Percentiles rank a stretch among this genome's conserved stretches.
Conservation (phyloP, 306 rosid species). For the Castanopsis chinensis region DNA sequence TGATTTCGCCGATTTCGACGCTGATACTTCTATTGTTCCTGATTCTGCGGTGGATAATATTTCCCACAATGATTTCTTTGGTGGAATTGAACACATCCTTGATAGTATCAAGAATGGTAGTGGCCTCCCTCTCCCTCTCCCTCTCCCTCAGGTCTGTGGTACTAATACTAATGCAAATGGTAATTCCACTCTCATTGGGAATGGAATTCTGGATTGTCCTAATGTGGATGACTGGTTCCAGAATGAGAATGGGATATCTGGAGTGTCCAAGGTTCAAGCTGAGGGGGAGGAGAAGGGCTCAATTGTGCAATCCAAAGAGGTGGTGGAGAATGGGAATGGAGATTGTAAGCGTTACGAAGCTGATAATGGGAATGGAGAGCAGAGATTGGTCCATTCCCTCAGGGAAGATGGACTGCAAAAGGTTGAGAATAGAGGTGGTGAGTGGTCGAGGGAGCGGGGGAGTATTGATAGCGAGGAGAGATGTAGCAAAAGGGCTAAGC, state of each 20-base stretch:
- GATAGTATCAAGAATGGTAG: slow-evolving; percentile 78
- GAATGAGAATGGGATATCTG: slow-evolving; percentile 18
- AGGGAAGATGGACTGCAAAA: slow-evolving; percentile 34
- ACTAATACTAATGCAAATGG: not conserved
- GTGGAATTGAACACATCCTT: slow-evolving; percentile 81
- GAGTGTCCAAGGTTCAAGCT: slow-evolving; percentile 13
- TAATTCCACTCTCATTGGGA: slow-evolving; percentile 9
- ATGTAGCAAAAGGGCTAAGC: slow-evolving; percentile 54
- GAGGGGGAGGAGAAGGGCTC: slow-evolving; percentile 10
- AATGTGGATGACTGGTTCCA: slow-evolving; percentile 20
- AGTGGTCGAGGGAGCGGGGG: slow-evolving; percentile 29
- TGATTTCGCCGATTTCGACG: slow-evolving; percentile 66
- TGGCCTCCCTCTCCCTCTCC: slow-evolving; percentile 57
- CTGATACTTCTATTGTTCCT: slow-evolving; percentile 28
- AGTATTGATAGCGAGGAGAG: slow-evolving; percentile 50
- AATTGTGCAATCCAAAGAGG: slow-evolving; percentile 6
- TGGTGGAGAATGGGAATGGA: slow-evolving; percentile 21
- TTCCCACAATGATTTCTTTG: slow-evolving; percentile 60
- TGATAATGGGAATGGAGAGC: slow-evolving; percentile 32
- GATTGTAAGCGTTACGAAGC: slow-evolving; percentile 19
- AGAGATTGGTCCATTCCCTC: slow-evolving; percentile 8
- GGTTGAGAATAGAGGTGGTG: slow-evolving; percentile 24
- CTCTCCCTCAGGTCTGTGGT: slow-evolving; percentile 17
- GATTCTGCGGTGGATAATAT: slow-evolving; percentile 32
- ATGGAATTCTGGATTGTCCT: slow-evolving; percentile 7